phyloP scores from a whole-genome alignment of 78 protist species.

The Abeoforma whisleri region DNA sequence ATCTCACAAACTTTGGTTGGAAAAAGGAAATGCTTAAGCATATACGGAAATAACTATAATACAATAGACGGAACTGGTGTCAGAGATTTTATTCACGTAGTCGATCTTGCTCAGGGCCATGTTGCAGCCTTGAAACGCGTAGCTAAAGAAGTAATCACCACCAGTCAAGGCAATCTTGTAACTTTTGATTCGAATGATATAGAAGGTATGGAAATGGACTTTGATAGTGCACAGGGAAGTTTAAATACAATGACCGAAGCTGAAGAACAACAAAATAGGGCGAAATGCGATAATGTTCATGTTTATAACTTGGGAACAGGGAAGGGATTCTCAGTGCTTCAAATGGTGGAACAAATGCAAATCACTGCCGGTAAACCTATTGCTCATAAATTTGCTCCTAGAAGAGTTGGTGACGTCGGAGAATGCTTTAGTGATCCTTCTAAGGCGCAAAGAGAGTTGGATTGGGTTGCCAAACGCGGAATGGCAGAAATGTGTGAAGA shows the following conservation, averaged over 20 bases:
- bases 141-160: no score
- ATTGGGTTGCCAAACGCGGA: conserved; percentile 71
- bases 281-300: not conserved
- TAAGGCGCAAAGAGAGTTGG: conserved; percentile 55
- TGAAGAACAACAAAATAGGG: no score
- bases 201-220: no score
- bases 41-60: conserved; percentile 87
- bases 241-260: no score
- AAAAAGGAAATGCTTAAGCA: conserved; percentile 55
- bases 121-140: conserved; percentile 60
- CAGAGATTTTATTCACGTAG: conserved; percentile 94
- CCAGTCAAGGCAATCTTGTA: no score
- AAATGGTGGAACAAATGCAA: conserved; percentile 67
- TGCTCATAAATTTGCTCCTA: conserved; percentile 27
- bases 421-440: conserved; percentile 47
- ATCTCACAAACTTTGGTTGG: conserved; percentile 83
- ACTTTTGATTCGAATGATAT: no score
- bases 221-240: no score
- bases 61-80: conserved; percentile 96
- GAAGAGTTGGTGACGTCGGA: conserved; percentile 57
- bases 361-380: conserved; percentile 60
- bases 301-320: conserved; percentile 86
- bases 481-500: no score
- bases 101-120: conserved; percentile 86
- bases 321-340: conserved; percentile 74